Evolutionary conservation across 495 filamentous ascomycete genomes (phyloP).

Genomic region (Ramalina intermedia): DNA sequence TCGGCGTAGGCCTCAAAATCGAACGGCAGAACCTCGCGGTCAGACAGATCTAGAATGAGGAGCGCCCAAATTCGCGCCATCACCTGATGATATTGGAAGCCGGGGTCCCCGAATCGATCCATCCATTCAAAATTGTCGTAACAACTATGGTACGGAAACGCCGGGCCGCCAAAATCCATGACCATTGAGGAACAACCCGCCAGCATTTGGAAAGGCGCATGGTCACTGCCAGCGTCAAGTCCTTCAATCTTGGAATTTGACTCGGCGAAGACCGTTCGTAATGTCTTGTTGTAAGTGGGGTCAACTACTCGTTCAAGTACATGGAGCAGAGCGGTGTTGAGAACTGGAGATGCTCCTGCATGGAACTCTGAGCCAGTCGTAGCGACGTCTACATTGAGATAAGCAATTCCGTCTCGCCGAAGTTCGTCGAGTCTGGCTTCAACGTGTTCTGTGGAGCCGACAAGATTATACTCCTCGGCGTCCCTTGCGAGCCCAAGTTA

Average conservation of each 20-base stretch:
- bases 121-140: slow-evolving; percentile 88
- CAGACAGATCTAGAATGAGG: slow-evolving; percentile 71
- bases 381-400: slow-evolving; percentile 85
- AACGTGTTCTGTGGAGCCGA: slow-evolving; percentile 90
- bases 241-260: slow-evolving; percentile 42
- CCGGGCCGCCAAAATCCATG: slow-evolving; percentile 57
- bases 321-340: slow-evolving; percentile 53
- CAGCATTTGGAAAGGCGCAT: slow-evolving; percentile 82
- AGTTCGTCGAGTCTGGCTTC: slow-evolving; percentile 49
- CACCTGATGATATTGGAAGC: slow-evolving; percentile 65
- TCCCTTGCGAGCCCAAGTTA: slow-evolving; percentile 28
- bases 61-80: slow-evolving; percentile 69
- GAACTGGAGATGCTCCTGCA: slow-evolving; percentile 65
- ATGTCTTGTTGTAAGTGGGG: slow-evolving; percentile 53
- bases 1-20: slow-evolving; percentile 65
- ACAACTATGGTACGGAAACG: slow-evolving; percentile 67
- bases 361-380: slow-evolving; percentile 60
- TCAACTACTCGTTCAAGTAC: slow-evolving; percentile 61
- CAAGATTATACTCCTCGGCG: slow-evolving; percentile 79
- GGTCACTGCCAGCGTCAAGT: slow-evolving; percentile 73
- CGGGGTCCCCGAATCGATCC: slow-evolving; percentile 60
- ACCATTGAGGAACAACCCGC: slow-evolving; percentile 86
- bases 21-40: slow-evolving; percentile 68
- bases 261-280: slow-evolving; percentile 65
- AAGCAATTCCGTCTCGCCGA: slow-evolving; percentile 54